Evolutionary conservation across 306 rosid species (phyloP).

Genomic region (Glycine tomentella): DNA sequence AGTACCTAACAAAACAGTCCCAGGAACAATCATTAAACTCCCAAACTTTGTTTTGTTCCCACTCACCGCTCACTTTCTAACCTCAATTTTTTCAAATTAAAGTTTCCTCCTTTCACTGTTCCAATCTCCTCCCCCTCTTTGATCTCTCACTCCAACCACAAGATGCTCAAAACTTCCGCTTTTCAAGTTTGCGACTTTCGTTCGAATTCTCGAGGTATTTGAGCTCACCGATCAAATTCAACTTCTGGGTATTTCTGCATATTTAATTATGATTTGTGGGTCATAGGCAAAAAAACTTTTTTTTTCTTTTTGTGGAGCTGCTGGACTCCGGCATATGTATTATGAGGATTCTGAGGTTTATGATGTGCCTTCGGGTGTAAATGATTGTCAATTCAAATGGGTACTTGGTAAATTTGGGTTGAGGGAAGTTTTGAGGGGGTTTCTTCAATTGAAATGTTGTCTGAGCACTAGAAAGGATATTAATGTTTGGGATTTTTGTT

Average conservation of each 20-base stretch:
- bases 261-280: conserved; percentile 38
- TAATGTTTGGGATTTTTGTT: conserved; percentile 22
- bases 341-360: conserved; percentile 32
- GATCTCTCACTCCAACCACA: conserved; percentile 60
- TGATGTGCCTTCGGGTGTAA: conserved; percentile 41
- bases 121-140: conserved; percentile 36
- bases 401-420: conserved; percentile 34
- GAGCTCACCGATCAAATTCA: conserved; percentile 39
- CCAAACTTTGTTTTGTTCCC: conserved; percentile 19
- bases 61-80: background rate
- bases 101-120: conserved; percentile 27
- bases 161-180: conserved; percentile 36
- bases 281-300: background rate
- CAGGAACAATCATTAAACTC: conserved; percentile 41
- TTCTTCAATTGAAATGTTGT: conserved; percentile 41
- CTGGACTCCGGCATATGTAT: conserved; percentile 16
- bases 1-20: conserved; percentile 29
- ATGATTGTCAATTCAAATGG: conserved; percentile 41
- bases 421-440: conserved; percentile 33
- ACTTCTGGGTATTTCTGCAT: conserved; percentile 34
- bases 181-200: conserved; percentile 43
- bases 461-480: conserved; percentile 24
- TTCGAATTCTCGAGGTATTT: conserved; percentile 51
- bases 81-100: conserved; percentile 38
- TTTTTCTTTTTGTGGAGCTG: conserved; percentile 17